Evolutionary conservation across 805 yeast genomes (phyloP).

Genomic region (Clavispora santaluciae): DNA sequence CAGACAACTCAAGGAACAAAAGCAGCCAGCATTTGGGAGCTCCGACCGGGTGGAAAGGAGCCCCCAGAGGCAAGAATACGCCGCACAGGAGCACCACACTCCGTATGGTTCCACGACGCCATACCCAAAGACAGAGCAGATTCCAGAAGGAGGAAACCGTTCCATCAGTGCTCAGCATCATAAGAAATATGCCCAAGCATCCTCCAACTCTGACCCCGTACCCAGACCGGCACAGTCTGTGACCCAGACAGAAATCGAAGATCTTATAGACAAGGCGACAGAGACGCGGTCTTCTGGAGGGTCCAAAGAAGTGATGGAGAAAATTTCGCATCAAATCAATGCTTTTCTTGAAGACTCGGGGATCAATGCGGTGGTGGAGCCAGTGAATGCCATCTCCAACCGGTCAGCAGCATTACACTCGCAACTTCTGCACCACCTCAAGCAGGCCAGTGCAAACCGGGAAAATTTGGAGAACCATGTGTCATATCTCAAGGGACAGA

Average conservation of each 20-base stretch:
- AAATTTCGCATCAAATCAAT: conserved; percentile 14
- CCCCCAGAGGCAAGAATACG: no score
- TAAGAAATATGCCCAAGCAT: no score
- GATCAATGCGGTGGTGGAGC: conserved; percentile 12
- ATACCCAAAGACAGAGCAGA: no score
- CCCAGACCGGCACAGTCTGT: background rate
- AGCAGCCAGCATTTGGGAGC: no score
- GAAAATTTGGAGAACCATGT: conserved; percentile 27
- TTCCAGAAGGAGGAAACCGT: no score
- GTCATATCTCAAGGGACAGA: conserved; percentile 23
- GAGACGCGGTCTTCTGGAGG: conserved; percentile 3
- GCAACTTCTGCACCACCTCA: conserved; percentile 32
- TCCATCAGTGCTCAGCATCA: no score
- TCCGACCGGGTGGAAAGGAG: no score
- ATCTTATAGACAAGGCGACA: conserved; percentile 15
- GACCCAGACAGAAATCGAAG: conserved; percentile 5
- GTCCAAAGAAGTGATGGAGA: conserved; percentile 3
- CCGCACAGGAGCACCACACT: no score
- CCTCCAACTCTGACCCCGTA: no score
- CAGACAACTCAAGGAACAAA: no score
- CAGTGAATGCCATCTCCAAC: conserved; percentile 6
- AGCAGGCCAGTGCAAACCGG: conserved; percentile 34
- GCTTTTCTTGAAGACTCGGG: conserved; percentile 5
- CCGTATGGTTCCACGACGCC: no score
- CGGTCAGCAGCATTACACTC: conserved; percentile 26